Conservation (phyloP, 2,329 filamentous ascomycete genomes). For the Keithomyces neogunnii region DNA sequence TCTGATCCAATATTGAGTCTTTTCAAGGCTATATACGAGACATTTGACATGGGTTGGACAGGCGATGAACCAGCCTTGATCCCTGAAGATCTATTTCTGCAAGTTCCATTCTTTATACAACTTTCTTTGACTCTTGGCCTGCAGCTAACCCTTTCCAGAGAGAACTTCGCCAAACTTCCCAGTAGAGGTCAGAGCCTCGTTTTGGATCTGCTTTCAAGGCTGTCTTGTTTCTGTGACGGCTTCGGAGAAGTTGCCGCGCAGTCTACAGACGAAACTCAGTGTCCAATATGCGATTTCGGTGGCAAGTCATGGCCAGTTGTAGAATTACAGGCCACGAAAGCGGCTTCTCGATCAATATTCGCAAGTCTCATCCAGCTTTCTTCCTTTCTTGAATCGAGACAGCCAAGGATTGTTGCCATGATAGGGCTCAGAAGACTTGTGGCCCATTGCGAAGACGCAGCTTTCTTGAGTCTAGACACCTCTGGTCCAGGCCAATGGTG, state of each 20-base stretch:
- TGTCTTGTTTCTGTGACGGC: constrained; percentile 24
- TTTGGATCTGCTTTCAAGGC: constrained; percentile 45
- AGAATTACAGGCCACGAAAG: constrained; percentile 18
- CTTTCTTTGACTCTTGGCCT: background rate
- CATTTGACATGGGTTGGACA: constrained; percentile 18
- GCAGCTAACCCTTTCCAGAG: constrained; percentile 19
- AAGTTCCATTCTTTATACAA: constrained; percentile 18
- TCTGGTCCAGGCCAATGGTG: constrained; percentile 73
- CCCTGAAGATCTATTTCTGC: constrained; percentile 36
- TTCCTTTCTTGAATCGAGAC: constrained; percentile 44
- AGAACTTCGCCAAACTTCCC: constrained; percentile 34
- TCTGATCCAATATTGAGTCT: constrained; percentile 14
- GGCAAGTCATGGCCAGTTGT: background rate
- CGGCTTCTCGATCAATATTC: constrained; percentile 35
- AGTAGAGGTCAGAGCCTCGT: constrained; percentile 42
- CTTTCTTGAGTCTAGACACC: constrained; percentile 56
- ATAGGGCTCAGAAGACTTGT: constrained; percentile 60
- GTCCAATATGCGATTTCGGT: constrained; percentile 17
- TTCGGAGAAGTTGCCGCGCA: background rate
- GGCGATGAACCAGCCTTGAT: constrained; percentile 16
- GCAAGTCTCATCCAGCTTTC: constrained; percentile 34
- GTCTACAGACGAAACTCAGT: constrained; percentile 3
- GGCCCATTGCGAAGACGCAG: constrained; percentile 51
- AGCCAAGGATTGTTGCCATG: constrained; percentile 62
- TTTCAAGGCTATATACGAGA: constrained; percentile 16